Evolutionary conservation across 1,284 basidiomycete species (phyloP), one percentile per base, ranked within the genome.

Genomic region (Ceratobasidium sp.): DNA sequence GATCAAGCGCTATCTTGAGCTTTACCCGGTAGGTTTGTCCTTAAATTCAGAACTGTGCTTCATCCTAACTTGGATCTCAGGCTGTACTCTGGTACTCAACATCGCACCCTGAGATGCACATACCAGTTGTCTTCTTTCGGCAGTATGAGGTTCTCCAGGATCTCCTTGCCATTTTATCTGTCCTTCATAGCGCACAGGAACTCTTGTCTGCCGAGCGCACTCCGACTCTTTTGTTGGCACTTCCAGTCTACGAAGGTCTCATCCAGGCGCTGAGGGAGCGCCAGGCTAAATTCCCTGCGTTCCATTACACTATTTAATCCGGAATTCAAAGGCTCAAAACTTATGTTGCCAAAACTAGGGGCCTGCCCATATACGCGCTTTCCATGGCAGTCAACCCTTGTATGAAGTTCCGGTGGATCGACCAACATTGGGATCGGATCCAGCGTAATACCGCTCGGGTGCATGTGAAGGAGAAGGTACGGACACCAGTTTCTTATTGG

Each of bases 161-260:
- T 42, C 51, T 77, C 26, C 39, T 64, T 11, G 7, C 51, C 13
- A 23, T 64, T 37, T 54, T 77, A 3, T 28, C 17, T 1, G 53
- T 75, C 3, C 63, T 54, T 5, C 69, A 77, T 35, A 42, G 49
- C 23, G 76, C 54, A 10, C 76, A 77, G 31, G 68, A 77, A 23
- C 69, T 75, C 23, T 53, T 77, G 13, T 77, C 76, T 33, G 66
- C 53, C 17, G 69, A 77, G 58, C 71, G 61, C 10, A 77, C 76
- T 10, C 76, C 69, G 28, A 77, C 76, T 11, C 64, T 77, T 45
- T 28, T 71, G 2, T 37, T 77, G 15, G 69, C 71, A 23, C 45
- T 77, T 37, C 76, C 69, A 7, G 69, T 67, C 3, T 77, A 77
- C 37, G 76, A 77, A 54, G 23, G 8, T 11, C 35, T 77, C 7